These are phyloP conservation scores for Senecio squalidus DNA, from an alignment of 140 eudicot genomes.

Conservation along the genomic window DNA sequence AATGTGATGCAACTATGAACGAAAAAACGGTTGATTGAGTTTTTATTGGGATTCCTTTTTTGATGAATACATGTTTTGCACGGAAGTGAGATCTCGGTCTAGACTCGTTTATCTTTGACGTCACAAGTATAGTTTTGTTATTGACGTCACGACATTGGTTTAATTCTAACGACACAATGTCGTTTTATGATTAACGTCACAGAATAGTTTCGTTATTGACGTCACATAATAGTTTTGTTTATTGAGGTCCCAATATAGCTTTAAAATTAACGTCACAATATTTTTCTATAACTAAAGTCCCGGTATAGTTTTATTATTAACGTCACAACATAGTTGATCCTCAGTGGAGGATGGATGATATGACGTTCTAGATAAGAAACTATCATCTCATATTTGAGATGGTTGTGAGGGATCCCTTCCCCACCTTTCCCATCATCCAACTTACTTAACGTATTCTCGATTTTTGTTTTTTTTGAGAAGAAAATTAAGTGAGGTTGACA, in stretches of 20 bases:
- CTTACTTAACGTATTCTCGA: too few species aligned
- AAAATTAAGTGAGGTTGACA: too few species aligned
- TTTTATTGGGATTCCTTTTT: not conserved
- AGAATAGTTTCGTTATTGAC: not conserved
- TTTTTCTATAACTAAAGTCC: not conserved
- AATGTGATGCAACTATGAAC: not conserved
- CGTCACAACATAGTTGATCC: slow-evolving; percentile 2
- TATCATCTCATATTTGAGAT: too few species aligned
- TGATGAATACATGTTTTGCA: not conserved
- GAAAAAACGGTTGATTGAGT: not conserved
- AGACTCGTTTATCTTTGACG: too few species aligned
- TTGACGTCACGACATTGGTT: not conserved
- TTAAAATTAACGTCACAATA: not conserved
- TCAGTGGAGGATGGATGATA: not conserved
- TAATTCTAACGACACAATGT: not conserved
- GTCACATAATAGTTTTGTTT: not conserved
- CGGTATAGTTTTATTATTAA: not conserved
- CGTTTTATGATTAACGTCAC: not conserved
- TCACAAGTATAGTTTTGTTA: too few species aligned
- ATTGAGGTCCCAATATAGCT: not conserved
- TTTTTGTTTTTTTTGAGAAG: too few species aligned
- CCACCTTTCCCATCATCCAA: too few species aligned
- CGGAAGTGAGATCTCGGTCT: not conserved
- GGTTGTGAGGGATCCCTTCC: too few species aligned
- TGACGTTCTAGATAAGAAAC: not conserved